Percentiles rank a stretch among this genome's conserved stretches.
Conservation (phyloP, 495 filamentous ascomycete species). For the Daldinia loculata region DNA sequence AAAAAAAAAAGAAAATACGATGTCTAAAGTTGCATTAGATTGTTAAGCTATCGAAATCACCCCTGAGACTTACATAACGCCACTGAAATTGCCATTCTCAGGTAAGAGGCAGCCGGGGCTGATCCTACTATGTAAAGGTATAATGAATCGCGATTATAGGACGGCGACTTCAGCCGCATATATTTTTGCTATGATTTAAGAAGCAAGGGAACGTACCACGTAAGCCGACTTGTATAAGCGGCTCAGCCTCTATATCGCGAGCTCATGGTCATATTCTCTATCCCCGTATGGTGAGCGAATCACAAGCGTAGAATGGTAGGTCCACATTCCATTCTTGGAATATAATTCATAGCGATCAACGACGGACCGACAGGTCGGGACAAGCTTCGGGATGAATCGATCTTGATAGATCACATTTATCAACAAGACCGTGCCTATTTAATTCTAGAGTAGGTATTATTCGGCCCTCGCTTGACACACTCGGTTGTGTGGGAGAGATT, state of each 20-base stretch:
- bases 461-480: not conserved
- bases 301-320: conserved; percentile 18
- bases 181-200: not conserved
- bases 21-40: not conserved
- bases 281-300: conserved; percentile 14
- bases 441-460: not conserved
- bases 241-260: not conserved
- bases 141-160: not conserved
- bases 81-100: not conserved
- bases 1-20: not conserved
- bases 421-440: no score
- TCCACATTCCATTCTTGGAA: conserved; percentile 38
- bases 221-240: not conserved
- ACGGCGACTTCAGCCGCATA: conserved; percentile 1
- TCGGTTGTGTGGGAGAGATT: no score
- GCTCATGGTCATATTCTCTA: not conserved
- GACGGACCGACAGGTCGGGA: conserved; percentile 8
- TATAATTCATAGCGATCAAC: not conserved
- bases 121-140: not conserved
- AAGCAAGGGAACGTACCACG: not conserved
- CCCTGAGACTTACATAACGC: not conserved
- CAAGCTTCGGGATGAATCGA: not conserved
- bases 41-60: not conserved
- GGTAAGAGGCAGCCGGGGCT: not conserved
- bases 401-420: not conserved